Percentiles rank a stretch among this genome's conserved stretches.
phyloP scores from a whole-genome alignment of 176 grass and related monocot species.

The Oryza meyeriana region DNA sequence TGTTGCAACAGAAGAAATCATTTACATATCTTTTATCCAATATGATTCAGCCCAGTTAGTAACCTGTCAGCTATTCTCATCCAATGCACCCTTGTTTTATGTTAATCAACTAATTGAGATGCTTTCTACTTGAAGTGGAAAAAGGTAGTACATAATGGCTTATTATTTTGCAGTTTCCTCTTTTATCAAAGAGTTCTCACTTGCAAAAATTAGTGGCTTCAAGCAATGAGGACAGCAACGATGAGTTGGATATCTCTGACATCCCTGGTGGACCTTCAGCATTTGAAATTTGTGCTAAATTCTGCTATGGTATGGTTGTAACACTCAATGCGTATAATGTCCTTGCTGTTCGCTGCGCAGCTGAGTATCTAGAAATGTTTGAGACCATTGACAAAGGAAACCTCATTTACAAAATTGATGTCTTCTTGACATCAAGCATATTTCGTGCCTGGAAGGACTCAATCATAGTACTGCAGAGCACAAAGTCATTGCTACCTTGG shows the following conservation, averaged over 20 bases:
- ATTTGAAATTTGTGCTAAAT: conserved; percentile 98
- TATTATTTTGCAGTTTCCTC: conserved; percentile 81
- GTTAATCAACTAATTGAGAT: conserved; percentile 9
- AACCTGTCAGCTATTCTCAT: not conserved
- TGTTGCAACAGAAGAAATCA: not conserved
- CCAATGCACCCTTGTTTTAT: conserved; percentile 2
- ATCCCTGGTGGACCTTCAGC: conserved; percentile 89
- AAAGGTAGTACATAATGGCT: not conserved
- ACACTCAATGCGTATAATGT: conserved; percentile 99
- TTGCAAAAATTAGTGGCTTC: conserved; percentile 81
- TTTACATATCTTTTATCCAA: not conserved
- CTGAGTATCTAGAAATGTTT: conserved; percentile 96
- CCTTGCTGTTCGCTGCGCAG: conserved; percentile 70
- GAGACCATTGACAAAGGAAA: conserved; percentile 95
- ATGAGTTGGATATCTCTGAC: conserved; percentile 79
- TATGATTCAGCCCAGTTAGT: not conserved
- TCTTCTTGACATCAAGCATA: conserved; percentile 83
- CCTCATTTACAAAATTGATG: conserved; percentile 96
- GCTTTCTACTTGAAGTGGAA: not conserved
- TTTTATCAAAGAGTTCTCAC: conserved; percentile 87
- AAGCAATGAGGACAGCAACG: conserved; percentile 54
- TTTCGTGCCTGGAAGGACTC: conserved; percentile 95
- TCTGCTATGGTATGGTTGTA: conserved; percentile 91
- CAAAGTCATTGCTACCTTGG: conserved; percentile 72
- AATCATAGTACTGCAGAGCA: conserved; percentile 82